Evolutionary conservation across 352 stramenopile genomes (phyloP), one percentile per base, ranked within the genome.

Genomic region (Phytophthora multivora): DNA sequence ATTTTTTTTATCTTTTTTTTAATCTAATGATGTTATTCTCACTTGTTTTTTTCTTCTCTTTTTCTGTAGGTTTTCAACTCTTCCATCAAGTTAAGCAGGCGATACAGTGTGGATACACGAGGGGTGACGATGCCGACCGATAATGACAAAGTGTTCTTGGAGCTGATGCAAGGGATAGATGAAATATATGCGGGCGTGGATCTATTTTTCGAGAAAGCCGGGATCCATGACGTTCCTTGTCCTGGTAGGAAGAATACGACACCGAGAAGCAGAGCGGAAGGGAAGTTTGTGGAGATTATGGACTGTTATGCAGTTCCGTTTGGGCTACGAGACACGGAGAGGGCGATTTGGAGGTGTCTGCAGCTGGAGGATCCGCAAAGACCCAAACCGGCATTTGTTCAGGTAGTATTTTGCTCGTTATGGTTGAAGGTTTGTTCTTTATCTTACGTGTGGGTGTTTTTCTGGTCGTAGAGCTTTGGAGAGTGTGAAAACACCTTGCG

Each of bases 251-350:
- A 26, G 42, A 69, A 53, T 51, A 54, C 36, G 12, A 59, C 61
- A 3, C 26, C 53, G 1, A 56, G 12, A 6, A 59, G 46, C 10
- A 51, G 30, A 38, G 47, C 61, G 8, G 47, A 69, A 26, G 61
- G 61, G 26, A 69, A 65, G 6, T 69, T 69, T 19, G 61, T 69
- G 5, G 61, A 69, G 12, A 23, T 64, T 15, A 39, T 65, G 48
- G 54, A 69, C n/a, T 65, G 51, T 7, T 57, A 69, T 35, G 47
- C 54, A 2, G 54, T 69, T 23, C 61, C 61, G 10, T 69, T 69
- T 21, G 15, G 21, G 4, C 21, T 69, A n/a, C 53, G 56, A 16
- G 43, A 50, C 3, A 69, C 61, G 5, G 54, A 46, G 19, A 65
- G n/a, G 6, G 55, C 42, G 1, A 42, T 69, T 16, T 69, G 61